Conservation (phyloP, 1,284 basidiomycete genomes). For the Inonotus obliquus region DNA sequence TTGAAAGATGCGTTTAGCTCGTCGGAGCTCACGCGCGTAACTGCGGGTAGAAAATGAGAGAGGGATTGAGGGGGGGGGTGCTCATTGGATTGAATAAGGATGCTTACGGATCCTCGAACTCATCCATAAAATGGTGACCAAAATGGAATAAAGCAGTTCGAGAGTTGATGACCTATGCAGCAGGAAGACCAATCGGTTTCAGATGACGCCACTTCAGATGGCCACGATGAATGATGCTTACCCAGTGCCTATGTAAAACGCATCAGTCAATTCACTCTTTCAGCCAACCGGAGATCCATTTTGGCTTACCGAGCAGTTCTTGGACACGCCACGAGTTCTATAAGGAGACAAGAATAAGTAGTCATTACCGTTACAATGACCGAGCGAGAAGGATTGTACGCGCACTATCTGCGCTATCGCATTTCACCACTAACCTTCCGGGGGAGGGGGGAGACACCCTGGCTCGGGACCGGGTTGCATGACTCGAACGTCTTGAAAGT, state of each 20-base stretch:
- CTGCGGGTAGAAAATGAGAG: conserved; percentile 29
- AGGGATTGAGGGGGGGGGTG: background rate
- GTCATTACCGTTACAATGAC: background rate
- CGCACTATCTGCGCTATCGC: background rate
- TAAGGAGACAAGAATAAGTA: background rate
- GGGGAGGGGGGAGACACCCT: conserved; percentile 54
- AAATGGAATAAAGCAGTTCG: conserved; percentile 62
- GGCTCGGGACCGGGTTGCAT: conserved; percentile 63
- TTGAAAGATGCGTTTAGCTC: conserved; percentile 50
- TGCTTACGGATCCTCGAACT: conserved; percentile 59
- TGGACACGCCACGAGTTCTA: conserved; percentile 72
- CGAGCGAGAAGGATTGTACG: conserved; percentile 1
- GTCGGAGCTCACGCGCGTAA: conserved; percentile 48
- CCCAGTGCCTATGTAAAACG: conserved; percentile 52
- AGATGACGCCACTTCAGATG: background rate
- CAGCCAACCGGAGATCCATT: background rate
- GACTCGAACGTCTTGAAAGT: conserved; percentile 53
- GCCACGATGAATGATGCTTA: conserved; percentile 25
- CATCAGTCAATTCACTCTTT: background rate
- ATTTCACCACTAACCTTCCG: conserved; percentile 43
- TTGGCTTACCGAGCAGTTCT: conserved; percentile 49
- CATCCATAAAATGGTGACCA: conserved; percentile 46
- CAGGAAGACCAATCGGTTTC: no score
- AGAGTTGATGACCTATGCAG: conserved; percentile 50
- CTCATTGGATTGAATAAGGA: background rate